Evolutionary conservation across 768 basidiomycete species (phyloP).

Genomic region (Lanmaoa rubissima): DNA sequence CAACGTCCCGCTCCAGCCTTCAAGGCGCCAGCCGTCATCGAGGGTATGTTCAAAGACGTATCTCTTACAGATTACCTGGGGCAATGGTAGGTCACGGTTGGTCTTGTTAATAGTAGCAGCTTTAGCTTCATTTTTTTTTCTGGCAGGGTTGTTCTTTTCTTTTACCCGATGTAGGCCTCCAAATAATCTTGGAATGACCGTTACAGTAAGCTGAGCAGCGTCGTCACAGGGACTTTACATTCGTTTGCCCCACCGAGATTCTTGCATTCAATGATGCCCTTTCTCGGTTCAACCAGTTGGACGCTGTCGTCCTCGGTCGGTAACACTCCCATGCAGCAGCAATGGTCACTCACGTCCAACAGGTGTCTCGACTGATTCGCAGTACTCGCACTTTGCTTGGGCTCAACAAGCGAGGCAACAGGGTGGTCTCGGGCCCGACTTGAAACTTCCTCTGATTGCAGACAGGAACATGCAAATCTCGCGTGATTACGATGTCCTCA

Average conservation of each 20-base stretch:
- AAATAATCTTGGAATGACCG: background rate
- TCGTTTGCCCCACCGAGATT: conserved; percentile 94
- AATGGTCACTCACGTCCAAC: background rate
- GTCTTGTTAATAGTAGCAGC: background rate
- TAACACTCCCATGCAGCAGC: background rate
- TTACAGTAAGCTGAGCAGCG: background rate
- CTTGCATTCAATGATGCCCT: conserved; percentile 92
- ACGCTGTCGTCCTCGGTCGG: conserved; percentile 75
- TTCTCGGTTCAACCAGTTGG: conserved; percentile 65
- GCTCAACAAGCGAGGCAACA: conserved; percentile 75
- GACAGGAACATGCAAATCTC: conserved; percentile 79
- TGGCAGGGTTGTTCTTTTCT: conserved; percentile 84
- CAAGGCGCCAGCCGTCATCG: conserved; percentile 68
- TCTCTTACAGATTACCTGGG: conserved; percentile 73
- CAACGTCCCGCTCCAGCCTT: conserved; percentile 88
- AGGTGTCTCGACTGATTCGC: conserved; percentile 88
- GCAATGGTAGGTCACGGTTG: conserved; percentile 84
- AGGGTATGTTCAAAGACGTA: conserved; percentile 75
- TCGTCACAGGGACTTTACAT: conserved; percentile 71
- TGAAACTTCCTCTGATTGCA: conserved; percentile 80
- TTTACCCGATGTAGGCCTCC: conserved; percentile 82
- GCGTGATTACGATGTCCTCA: conserved; percentile 82
- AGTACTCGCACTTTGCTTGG: conserved; percentile 88
- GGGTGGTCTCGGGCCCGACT: conserved; percentile 87
- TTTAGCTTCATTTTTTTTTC: background rate